Evolutionary conservation across 1,284 basidiomycete genomes (phyloP).

Genomic region (Ganoderma resinaceum): DNA sequence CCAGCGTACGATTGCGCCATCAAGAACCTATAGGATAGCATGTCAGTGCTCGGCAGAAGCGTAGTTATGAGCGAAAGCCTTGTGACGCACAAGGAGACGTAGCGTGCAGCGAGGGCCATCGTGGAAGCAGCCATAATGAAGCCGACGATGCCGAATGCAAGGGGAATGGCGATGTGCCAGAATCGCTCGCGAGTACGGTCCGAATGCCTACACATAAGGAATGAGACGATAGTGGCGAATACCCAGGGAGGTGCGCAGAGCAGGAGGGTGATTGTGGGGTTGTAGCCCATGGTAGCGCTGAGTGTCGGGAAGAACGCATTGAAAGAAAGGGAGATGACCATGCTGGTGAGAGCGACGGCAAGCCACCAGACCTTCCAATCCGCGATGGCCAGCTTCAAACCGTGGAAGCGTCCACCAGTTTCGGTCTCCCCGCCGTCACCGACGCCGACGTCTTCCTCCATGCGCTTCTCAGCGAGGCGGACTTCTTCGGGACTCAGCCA

Average conservation of each 20-base stretch:
- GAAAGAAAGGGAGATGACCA: conserved; percentile 73
- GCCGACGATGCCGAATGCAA: conserved; percentile 69
- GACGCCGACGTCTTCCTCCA: conserved; percentile 74
- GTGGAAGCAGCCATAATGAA: conserved; percentile 78
- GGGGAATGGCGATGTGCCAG: conserved; percentile 64
- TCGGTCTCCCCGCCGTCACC: conserved; percentile 50
- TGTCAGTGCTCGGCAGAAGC: conserved; percentile 4
- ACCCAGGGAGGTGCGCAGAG: conserved; percentile 83
- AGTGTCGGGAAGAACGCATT: conserved; percentile 79
- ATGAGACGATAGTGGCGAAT: conserved; percentile 65
- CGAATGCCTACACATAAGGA: conserved; percentile 66
- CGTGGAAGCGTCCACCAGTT: conserved; percentile 46
- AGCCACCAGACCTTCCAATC: conserved; percentile 83
- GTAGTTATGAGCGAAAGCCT: too few species aligned
- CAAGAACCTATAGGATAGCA: conserved; percentile 58
- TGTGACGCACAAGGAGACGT: conserved; percentile 68
- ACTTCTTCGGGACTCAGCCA: conserved; percentile 72
- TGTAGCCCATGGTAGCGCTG: conserved; percentile 73
- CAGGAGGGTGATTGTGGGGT: conserved; percentile 67
- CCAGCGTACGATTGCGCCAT: conserved; percentile 80
- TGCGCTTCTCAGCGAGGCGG: conserved; percentile 70
- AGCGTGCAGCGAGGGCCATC: conserved; percentile 71
- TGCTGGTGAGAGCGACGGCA: conserved; percentile 59
- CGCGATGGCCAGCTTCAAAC: conserved; percentile 63
- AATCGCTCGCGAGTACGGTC: conserved; percentile 66